These are phyloP conservation scores for Pythium periplocum DNA, from an alignment of 352 stramenopile species.

Conservation along the genomic window DNA sequence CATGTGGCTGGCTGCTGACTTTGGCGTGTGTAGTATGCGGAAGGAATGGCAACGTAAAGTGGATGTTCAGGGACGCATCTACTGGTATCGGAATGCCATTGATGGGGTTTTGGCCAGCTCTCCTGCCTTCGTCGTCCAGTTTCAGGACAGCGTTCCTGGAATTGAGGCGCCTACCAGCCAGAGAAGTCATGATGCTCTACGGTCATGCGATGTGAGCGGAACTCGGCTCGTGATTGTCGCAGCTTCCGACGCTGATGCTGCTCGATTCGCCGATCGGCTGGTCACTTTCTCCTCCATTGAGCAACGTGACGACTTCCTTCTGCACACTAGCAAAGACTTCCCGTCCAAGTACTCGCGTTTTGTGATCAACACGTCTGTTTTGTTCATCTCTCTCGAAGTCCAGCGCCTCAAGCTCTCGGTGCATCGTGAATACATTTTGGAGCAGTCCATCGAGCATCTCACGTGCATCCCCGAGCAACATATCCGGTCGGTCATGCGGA, in stretches of 20 bases:
- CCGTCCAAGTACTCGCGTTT: conserved; percentile 52
- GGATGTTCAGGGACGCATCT: conserved; percentile 13
- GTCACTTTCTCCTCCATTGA: neutral
- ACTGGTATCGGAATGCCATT: conserved; percentile 19
- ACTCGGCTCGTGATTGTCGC: neutral
- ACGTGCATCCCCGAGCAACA: conserved; percentile 32
- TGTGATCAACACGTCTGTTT: conserved; percentile 25
- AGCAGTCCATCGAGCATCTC: conserved; percentile 49
- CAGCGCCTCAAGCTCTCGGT: conserved; percentile 40
- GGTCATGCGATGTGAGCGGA: no score
- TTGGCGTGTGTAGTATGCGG: conserved; percentile 2
- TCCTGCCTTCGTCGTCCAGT: conserved; percentile 9
- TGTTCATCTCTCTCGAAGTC: conserved; percentile 34
- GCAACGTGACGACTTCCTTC: conserved; percentile 18
- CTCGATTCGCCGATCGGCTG: conserved; percentile 11
- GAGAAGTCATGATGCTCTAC: no score
- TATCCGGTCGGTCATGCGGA: conserved; percentile 27
- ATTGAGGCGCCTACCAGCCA: no score
- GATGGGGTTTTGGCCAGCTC: conserved; percentile 1
- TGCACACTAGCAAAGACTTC: conserved; percentile 32
- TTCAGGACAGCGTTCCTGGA: neutral
- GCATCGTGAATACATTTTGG: conserved; percentile 33
- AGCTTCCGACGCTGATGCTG: conserved; percentile 5
- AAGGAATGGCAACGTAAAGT: conserved; percentile 27
- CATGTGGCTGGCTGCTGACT: neutral